Evolutionary conservation across 345 rosid genomes (phyloP).

Genomic region (Salix udensis): DNA sequence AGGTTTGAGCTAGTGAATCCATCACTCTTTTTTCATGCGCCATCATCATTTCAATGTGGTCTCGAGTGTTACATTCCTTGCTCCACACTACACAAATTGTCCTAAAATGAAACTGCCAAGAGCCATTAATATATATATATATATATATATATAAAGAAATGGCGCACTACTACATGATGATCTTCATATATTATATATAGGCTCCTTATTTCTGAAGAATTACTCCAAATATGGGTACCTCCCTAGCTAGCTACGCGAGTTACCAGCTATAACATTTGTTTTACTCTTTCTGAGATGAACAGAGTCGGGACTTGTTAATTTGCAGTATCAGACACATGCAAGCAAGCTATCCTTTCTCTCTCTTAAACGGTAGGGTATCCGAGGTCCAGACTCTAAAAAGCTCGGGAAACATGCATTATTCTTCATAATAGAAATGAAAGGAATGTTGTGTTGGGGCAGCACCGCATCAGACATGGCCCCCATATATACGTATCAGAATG

Average conservation of each 20-base stretch:
- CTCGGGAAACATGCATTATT: slow-evolving; percentile 35
- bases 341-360: not conserved
- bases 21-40: slow-evolving; percentile 12
- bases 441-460: slow-evolving; percentile 19
- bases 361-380: slow-evolving; percentile 34
- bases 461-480: slow-evolving; percentile 22
- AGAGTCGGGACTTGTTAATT: not conserved
- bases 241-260: not conserved
- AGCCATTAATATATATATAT: too few species aligned
- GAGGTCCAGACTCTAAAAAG: slow-evolving; percentile 36
- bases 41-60: not conserved
- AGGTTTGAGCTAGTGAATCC: not conserved
- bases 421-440: slow-evolving; percentile 26
- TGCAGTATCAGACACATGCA: not conserved
- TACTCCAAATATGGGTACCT: not conserved
- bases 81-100: not conserved
- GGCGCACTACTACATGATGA: too few species aligned
- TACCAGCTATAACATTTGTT: not conserved
- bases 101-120: not conserved
- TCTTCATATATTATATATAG: too few species aligned
- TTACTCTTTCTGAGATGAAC: not conserved
- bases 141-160: too few species aligned
- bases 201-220: too few species aligned
- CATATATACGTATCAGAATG: slow-evolving; percentile 8
- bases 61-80: not conserved